Conservation (phyloP, 352 stramenopile species). For the Globisporangium nagaii region DNA sequence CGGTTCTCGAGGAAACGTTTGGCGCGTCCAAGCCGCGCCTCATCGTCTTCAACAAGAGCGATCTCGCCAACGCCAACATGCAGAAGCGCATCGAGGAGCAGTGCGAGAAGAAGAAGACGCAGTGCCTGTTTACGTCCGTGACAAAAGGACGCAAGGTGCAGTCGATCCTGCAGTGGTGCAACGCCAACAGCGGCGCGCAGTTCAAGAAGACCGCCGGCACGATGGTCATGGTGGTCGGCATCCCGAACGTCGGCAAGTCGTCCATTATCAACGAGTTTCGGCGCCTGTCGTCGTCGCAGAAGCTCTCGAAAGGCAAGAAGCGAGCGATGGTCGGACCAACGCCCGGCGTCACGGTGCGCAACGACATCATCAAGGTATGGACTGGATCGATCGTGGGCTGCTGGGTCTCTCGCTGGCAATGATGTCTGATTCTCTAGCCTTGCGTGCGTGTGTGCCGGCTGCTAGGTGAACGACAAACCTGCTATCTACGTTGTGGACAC, state of each 20-base stretch:
- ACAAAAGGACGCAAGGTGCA: conserved; percentile 70
- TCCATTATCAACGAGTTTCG: conserved; percentile 88
- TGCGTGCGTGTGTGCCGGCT: neutral
- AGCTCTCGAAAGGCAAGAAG: conserved; percentile 78
- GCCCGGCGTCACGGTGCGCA: conserved; percentile 80
- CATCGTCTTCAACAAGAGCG: conserved; percentile 86
- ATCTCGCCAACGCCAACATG: conserved; percentile 83
- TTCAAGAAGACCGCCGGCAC: conserved; percentile 83
- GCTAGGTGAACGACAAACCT: conserved; percentile 75
- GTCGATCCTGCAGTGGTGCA: conserved; percentile 78
- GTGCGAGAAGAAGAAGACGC: conserved; percentile 35
- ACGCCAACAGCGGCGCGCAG: conserved; percentile 62
- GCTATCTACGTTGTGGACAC: conserved; percentile 88
- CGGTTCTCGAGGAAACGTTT: conserved; percentile 70
- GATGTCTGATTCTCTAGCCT: neutral
- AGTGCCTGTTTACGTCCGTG: conserved; percentile 80
- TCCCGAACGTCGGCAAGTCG: conserved; percentile 89
- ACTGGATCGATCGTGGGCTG: no score
- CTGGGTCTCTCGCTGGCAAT: no score
- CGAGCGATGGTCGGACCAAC: conserved; percentile 76
- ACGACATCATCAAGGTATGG: conserved; percentile 87
- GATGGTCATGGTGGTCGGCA: conserved; percentile 87
- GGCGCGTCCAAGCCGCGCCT: conserved; percentile 73
- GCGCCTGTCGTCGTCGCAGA: conserved; percentile 58
- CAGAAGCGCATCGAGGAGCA: conserved; percentile 66